phyloP scores from a whole-genome alignment of 257 asterid species.

The Solanum ossicruentum region DNA sequence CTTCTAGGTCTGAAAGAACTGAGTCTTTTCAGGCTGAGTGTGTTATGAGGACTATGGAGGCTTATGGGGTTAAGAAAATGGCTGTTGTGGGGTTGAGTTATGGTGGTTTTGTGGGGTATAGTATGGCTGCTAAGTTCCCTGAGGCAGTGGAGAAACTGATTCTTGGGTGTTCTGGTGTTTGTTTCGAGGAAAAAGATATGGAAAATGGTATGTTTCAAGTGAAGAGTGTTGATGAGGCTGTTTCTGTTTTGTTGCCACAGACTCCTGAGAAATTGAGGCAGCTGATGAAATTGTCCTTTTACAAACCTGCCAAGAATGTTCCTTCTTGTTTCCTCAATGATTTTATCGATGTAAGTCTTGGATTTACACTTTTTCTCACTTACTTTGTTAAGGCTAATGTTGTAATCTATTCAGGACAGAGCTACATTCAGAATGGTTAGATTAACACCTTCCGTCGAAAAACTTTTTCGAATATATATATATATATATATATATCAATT shows the following conservation, averaged over 20 bases:
- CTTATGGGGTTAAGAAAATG: slow-evolving; percentile 40
- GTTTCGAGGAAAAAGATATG: slow-evolving; percentile 74
- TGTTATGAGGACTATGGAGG: slow-evolving; percentile 52
- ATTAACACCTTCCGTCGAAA: no score
- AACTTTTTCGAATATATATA: no score
- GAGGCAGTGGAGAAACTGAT: slow-evolving; percentile 57
- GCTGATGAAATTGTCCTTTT: slow-evolving; percentile 39
- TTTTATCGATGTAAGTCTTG: slow-evolving; percentile 53
- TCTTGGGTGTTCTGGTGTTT: slow-evolving; percentile 63
- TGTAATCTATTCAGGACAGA: background rate
- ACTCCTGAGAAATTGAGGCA: slow-evolving; percentile 54
- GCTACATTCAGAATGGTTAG: no score
- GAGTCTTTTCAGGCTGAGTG: slow-evolving; percentile 67
- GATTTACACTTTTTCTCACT: background rate
- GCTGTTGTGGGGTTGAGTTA: slow-evolving; percentile 62
- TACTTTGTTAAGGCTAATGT: background rate
- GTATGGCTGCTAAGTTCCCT: slow-evolving; percentile 63
- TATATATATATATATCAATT: no score
- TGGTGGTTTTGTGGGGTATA: slow-evolving; percentile 81
- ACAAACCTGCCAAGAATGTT: slow-evolving; percentile 46
- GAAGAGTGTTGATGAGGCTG: slow-evolving; percentile 67
- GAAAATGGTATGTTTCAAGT: slow-evolving; percentile 61
- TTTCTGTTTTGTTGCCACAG: slow-evolving; percentile 43
- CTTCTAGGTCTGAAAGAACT: slow-evolving; percentile 42
- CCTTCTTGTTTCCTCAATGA: slow-evolving; percentile 69